Evolutionary conservation across 495 filamentous ascomycete genomes (phyloP).

Genomic region (Staphylotrichum tortipilum): DNA sequence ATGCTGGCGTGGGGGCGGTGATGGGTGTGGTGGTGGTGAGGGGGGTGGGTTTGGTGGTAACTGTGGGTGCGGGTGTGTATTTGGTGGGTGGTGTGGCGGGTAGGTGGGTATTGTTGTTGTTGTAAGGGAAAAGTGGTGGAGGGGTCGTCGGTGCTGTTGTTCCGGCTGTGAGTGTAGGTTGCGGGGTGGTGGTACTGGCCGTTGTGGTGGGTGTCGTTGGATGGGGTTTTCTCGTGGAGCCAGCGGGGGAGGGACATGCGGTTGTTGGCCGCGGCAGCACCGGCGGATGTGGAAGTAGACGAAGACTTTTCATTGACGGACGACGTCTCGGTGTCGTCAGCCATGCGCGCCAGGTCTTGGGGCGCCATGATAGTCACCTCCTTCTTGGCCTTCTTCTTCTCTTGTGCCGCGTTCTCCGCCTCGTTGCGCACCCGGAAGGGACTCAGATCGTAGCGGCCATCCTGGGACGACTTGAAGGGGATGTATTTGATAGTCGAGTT

Average conservation of each 20-base stretch:
- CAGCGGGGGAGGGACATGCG: slow-evolving; percentile 44
- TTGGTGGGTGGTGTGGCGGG: not conserved
- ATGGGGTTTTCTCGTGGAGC: slow-evolving; percentile 35
- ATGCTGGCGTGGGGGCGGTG: not conserved
- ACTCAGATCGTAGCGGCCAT: slow-evolving; percentile 68
- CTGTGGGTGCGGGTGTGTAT: not conserved
- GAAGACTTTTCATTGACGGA: slow-evolving; percentile 30
- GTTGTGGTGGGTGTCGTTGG: slow-evolving; percentile 8
- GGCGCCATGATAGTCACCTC: slow-evolving; percentile 54
- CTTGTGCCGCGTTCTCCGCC: slow-evolving; percentile 30
- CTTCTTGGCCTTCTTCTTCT: slow-evolving; percentile 48
- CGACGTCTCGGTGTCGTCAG: slow-evolving; percentile 27
- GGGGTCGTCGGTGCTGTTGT: slow-evolving; percentile 11
- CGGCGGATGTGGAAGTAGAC: too few species aligned
- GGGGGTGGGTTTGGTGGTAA: not conserved
- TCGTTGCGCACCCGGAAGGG: slow-evolving; percentile 69
- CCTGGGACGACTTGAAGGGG: slow-evolving; percentile 60
- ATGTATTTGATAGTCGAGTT: slow-evolving; percentile 78
- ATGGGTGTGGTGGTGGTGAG: not conserved
- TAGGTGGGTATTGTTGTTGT: not conserved
- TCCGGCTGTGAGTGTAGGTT: slow-evolving; percentile 5
- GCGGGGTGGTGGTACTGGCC: not conserved
- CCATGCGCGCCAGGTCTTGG: slow-evolving; percentile 29
- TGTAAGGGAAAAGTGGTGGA: not conserved
- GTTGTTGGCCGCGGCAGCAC: not conserved